Percentiles rank a stretch among this genome's conserved stretches.
Conservation (phyloP, 345 rosid species). For the Litchi chinensis region DNA sequence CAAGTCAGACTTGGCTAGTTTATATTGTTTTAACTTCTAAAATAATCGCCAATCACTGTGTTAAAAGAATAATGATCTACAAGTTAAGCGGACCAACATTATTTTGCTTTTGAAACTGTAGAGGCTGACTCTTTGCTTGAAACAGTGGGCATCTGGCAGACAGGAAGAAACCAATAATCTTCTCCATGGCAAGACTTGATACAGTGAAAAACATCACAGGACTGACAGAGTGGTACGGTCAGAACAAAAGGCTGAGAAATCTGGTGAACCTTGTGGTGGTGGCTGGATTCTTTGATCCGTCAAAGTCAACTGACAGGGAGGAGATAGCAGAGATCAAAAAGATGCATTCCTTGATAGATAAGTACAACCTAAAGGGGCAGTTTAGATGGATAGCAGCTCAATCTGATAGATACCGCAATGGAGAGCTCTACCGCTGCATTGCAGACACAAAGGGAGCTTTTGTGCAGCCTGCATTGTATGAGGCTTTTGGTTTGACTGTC, state of each 20-base stretch:
- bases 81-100: no score
- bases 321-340: constrained; percentile 82
- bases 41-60: no score
- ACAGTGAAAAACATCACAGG: constrained; percentile 87
- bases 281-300: constrained; percentile 84
- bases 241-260: constrained; percentile 69
- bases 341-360: constrained; percentile 76
- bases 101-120: no score
- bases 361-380: constrained; percentile 76
- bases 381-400: constrained; percentile 98
- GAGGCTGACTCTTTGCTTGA: constrained; percentile 8
- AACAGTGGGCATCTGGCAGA: constrained; percentile 85
- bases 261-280: constrained; percentile 87
- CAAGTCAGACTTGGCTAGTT: not conserved
- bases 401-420: constrained; percentile 79
- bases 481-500: constrained; percentile 94
- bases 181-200: constrained; percentile 99
- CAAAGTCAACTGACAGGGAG: constrained; percentile 83
- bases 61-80: no score
- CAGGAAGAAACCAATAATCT: constrained; percentile 75
- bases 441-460: constrained; percentile 94
- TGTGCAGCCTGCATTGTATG: constrained; percentile 93
- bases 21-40: no score
- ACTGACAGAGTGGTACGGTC: constrained; percentile 91
- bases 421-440: constrained; percentile 86